These are phyloP conservation scores for Pseudogymnoascus sp. DNA, from an alignment of 2,329 filamentous ascomycete species.

Conservation along the genomic window DNA sequence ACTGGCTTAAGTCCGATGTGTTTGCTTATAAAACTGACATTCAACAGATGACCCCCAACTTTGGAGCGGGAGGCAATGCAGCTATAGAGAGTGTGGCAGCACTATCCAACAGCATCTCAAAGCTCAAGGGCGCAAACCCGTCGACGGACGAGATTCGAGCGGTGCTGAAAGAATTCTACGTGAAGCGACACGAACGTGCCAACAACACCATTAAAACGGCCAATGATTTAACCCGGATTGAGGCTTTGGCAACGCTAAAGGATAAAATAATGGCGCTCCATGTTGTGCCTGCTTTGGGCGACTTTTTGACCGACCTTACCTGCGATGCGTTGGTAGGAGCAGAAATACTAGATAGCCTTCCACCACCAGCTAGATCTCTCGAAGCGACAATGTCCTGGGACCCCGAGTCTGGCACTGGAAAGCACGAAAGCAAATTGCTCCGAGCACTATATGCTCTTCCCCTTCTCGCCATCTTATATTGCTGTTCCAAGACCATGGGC, in stretches of 20 bases:
- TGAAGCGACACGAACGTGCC: slow-evolving; percentile 19
- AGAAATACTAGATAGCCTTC: slow-evolving; percentile 25
- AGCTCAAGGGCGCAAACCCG: slow-evolving; percentile 1
- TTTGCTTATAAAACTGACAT: slow-evolving; percentile 5
- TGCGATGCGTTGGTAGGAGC: slow-evolving; percentile 21
- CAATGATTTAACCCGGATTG: slow-evolving; percentile 21
- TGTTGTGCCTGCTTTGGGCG: slow-evolving; percentile 18
- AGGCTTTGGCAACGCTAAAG: slow-evolving; percentile 16
- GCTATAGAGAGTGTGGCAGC: slow-evolving; percentile 34
- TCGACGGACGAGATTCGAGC: slow-evolving; percentile 7
- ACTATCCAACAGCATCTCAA: slow-evolving; percentile 24
- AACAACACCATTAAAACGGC: slow-evolving; percentile 19
- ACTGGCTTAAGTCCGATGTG: slow-evolving; percentile 10
- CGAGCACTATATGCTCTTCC: slow-evolving; percentile 23
- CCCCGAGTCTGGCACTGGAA: slow-evolving; percentile 22
- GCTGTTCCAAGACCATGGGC: not conserved
- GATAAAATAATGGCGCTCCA: slow-evolving; percentile 20
- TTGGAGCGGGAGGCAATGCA: slow-evolving; percentile 34
- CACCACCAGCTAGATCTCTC: slow-evolving; percentile 21
- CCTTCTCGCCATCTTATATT: slow-evolving; percentile 13
- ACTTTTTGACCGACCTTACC: slow-evolving; percentile 19
- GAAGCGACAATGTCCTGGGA: slow-evolving; percentile 27
- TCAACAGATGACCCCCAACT: slow-evolving; percentile 22
- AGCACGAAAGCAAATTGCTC: slow-evolving; percentile 22
- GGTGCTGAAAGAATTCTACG: slow-evolving; percentile 15